phyloP scores from a whole-genome alignment of 192 early-diverging fungal genomes.

The Chytriomyces sp. region DNA sequence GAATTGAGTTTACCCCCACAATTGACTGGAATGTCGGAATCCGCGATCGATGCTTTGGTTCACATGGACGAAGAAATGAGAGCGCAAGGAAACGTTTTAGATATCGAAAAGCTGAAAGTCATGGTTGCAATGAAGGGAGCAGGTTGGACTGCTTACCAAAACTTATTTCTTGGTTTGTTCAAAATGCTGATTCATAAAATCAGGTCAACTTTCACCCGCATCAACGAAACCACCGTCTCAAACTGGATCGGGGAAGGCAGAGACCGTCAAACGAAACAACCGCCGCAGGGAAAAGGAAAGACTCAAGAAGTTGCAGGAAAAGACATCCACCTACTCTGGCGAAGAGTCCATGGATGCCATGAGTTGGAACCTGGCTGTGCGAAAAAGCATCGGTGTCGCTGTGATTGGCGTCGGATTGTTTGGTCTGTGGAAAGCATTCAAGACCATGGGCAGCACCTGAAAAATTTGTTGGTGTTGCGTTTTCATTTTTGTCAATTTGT shows the following conservation, averaged over 20 bases:
- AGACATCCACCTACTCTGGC: not conserved
- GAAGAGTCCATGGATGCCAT: not conserved
- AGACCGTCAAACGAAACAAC: conserved; percentile 11
- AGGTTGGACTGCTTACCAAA: too few relatives aligned
- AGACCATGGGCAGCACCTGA: not conserved
- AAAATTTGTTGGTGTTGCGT: too few relatives aligned
- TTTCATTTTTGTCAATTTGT: too few relatives aligned
- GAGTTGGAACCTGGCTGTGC: conserved; percentile 11
- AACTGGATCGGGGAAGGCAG: not conserved
- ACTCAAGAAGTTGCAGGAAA: not conserved
- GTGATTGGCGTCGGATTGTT: conserved; percentile 22
- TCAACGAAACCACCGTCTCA: not conserved
- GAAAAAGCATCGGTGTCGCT: conserved; percentile 27
- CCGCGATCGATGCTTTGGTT: conserved; percentile 31
- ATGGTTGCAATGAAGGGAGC: conserved; percentile 14
- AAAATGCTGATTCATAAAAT: too few relatives aligned
- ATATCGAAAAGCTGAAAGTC: conserved; percentile 35
- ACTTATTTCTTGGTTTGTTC: too few relatives aligned
- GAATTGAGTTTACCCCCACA: conserved; percentile 42
- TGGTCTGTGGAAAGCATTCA: conserved; percentile 21
- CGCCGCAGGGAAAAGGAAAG: conserved; percentile 26
- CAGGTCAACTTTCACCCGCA: not conserved
- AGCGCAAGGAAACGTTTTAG: conserved; percentile 37
- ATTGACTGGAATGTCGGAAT: conserved; percentile 36
- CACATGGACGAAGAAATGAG: conserved; percentile 35